Base-by-base conservation (phyloP, 345 rosid genomes). In the Theobroma cacao region DNA sequence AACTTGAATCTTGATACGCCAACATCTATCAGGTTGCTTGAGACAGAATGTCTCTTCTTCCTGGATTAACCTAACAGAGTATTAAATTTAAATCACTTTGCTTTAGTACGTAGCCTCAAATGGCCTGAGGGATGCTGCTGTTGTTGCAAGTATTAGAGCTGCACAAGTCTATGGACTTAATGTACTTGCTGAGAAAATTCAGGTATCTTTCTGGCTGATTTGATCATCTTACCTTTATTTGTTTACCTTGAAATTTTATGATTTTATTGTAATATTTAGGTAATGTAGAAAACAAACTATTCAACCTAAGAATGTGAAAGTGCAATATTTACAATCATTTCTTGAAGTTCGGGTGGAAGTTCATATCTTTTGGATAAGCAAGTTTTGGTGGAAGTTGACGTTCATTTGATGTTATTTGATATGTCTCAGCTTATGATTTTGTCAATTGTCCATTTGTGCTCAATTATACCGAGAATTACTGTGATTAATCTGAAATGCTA, bases 101-200 rank as follows among this genome's bases (percentile, higher is more conserved):
- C 48, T 52, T 68, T 80, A 90, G 94, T 75, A 76, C 76, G 82
- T 90, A 68, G 90, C 94, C 59, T 72, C 72, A 63, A 87, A 82
- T 47, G 75, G 79, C 70, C 81, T 85, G 76, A 82, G 83, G 70
- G 94, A 92, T 75, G 88, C 91, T 48, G 97, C 92, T 52, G 95
- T 86, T 12, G 77, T 93, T 33, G 97, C 98, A 3, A 89, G 94
- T 67, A 88, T 87, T 58, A 90, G 92, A 81, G 98, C 97, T 67
- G 89, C 95, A 8, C 89, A 89, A 75, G 82, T 94, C 17, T 94
- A 94, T 80, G 97, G 95, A 48, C 91, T 94, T 20, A 84, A 87
- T 38, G 75, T 94, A 38, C 90, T 90, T 38, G 89, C 97, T 6
- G 89, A 89, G 76, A 87, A 80, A 45, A 84, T 91, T 75, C 97